These are phyloP conservation scores for Debaryomyces robertsiae DNA, from an alignment of 1,139 yeast genomes.

Conservation along the genomic window DNA sequence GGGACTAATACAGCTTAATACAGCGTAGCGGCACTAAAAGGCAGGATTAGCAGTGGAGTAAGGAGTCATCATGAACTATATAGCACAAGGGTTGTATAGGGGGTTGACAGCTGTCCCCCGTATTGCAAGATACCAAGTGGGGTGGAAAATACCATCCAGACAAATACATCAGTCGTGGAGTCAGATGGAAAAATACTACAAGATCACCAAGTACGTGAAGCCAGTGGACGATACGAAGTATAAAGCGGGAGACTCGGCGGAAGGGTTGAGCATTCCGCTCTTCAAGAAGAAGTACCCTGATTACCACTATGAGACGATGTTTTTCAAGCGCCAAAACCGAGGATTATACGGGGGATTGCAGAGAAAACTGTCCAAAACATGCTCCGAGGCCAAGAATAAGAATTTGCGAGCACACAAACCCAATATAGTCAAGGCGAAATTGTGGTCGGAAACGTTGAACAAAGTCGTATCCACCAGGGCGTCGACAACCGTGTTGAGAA, in stretches of 20 bases:
- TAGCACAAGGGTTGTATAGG: constrained; percentile 6
- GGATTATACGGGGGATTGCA: constrained; percentile 92
- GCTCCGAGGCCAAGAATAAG: constrained; percentile 76
- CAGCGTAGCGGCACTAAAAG: too few relatives aligned
- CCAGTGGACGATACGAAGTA: constrained; percentile 40
- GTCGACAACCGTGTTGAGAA: constrained; percentile 80
- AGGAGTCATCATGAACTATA: constrained; percentile 4
- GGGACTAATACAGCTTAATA: too few relatives aligned
- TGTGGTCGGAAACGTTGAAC: constrained; percentile 84
- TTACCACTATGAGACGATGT: constrained; percentile 76
- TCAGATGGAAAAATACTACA: constrained; percentile 33
- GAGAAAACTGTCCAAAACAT: constrained; percentile 72
- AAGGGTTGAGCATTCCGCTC: constrained; percentile 47
- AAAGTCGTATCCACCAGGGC: constrained; percentile 58
- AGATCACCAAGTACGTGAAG: constrained; percentile 43
- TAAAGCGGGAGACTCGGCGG: constrained; percentile 40
- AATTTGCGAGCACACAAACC: constrained; percentile 79
- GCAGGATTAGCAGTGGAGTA: too few relatives aligned
- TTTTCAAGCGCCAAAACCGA: constrained; percentile 80
- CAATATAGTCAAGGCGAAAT: constrained; percentile 68
- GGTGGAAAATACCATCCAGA: constrained; percentile 4
- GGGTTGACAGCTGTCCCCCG: background rate
- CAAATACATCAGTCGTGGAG: constrained; percentile 6
- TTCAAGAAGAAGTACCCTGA: constrained; percentile 60
- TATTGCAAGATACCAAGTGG: background rate